A percentile compares a stretch with the other conserved stretches of the same genome.
phyloP scores from a whole-genome alignment of 2,329 filamentous ascomycete genomes.

The Cladosporium colombiae region DNA sequence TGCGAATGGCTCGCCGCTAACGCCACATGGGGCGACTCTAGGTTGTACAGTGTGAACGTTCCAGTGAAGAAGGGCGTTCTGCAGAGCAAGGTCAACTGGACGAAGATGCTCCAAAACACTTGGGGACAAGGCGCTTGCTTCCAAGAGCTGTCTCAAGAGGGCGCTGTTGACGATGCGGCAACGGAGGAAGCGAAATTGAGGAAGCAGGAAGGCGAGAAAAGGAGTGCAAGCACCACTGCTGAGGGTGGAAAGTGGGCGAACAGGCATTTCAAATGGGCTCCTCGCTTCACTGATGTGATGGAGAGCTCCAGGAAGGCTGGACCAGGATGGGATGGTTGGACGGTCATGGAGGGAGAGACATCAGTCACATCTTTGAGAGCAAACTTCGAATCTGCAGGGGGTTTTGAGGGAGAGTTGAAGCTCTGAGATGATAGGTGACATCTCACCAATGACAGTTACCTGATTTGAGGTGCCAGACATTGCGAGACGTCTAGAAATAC shows the following conservation, averaged over 20 bases:
- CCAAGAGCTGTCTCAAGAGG: conserved; percentile 69
- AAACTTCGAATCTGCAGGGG: conserved; percentile 80
- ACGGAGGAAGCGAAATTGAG: conserved; percentile 72
- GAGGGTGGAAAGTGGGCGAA: conserved; percentile 61
- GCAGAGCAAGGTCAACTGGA: conserved; percentile 73
- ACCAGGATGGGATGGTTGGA: conserved; percentile 91
- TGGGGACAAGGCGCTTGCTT: conserved; percentile 88
- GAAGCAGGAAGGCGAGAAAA: conserved; percentile 56
- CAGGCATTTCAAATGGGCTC: conserved; percentile 94
- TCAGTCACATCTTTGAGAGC: conserved; percentile 89
- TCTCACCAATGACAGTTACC: neutral
- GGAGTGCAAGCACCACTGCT: conserved; percentile 37
- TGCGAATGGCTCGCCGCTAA: conserved; percentile 76
- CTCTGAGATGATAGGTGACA: conserved; percentile 53
- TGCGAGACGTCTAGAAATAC: neutral
- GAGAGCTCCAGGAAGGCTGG: conserved; percentile 77
- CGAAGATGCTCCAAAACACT: conserved; percentile 84
- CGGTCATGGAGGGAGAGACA: conserved; percentile 81
- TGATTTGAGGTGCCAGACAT: neutral
- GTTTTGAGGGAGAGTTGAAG: conserved; percentile 72
- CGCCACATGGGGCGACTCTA: conserved; percentile 64
- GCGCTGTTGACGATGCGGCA: conserved; percentile 58
- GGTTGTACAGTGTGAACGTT: conserved; percentile 86
- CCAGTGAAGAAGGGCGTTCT: conserved; percentile 76
- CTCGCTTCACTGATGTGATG: conserved; percentile 82